Conservation (phyloP, 1,139 yeast species). For the Candida anutae region DNA sequence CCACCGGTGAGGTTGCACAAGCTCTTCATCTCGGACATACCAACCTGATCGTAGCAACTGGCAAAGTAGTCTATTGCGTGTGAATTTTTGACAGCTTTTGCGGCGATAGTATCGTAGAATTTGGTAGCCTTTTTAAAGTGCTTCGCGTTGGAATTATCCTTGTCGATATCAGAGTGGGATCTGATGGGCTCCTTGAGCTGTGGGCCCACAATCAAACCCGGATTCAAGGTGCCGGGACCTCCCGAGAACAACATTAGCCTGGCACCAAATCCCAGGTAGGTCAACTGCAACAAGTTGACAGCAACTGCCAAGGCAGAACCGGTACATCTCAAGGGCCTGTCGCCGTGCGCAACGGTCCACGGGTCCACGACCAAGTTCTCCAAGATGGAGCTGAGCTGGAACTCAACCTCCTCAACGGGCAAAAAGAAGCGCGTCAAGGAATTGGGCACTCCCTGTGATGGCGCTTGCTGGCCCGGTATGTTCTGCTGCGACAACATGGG, state of each 20-base stretch:
- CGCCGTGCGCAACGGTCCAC: conserved; percentile 86
- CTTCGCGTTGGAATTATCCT: conserved; percentile 72
- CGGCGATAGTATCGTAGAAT: conserved; percentile 74
- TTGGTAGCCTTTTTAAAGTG: conserved; percentile 88
- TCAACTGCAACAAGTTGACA: conserved; percentile 68
- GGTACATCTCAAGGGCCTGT: conserved; percentile 85
- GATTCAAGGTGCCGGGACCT: conserved; percentile 93
- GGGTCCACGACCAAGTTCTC: conserved; percentile 80
- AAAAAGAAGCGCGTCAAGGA: conserved; percentile 71
- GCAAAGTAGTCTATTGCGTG: conserved; percentile 92
- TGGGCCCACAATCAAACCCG: conserved; percentile 90
- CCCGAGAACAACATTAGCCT: conserved; percentile 87
- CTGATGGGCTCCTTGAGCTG: conserved; percentile 93
- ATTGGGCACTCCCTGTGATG: conserved; percentile 15
- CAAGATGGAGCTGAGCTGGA: conserved; percentile 72
- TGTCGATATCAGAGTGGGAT: conserved; percentile 92
- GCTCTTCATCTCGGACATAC: conserved; percentile 93
- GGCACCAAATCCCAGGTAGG: conserved; percentile 88
- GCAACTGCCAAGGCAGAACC: conserved; percentile 92
- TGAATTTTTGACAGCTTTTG: conserved; percentile 66
- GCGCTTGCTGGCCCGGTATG: conserved; percentile 5
- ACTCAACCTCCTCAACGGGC: conserved; percentile 82
- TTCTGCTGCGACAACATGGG: conserved; percentile 29
- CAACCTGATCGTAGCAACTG: conserved; percentile 97
- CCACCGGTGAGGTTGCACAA: conserved; percentile 91